Evolutionary conservation across 2,329 filamentous ascomycete species (phyloP).

Genomic region (Xylariaceae sp.): DNA sequence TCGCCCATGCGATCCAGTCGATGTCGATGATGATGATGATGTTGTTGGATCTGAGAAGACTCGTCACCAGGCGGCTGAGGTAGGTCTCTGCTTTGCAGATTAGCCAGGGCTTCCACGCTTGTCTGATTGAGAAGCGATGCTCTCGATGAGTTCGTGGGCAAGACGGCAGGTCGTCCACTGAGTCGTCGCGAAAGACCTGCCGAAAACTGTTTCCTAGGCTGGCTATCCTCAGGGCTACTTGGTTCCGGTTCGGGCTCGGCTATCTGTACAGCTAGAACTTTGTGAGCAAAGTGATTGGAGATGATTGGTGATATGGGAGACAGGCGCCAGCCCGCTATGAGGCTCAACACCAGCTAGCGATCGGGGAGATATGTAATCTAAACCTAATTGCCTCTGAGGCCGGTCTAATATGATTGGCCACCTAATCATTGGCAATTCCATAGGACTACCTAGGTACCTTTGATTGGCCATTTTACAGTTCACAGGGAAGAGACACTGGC

Average conservation of each 20-base stretch:
- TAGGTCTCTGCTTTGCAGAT: conserved; percentile 23
- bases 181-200: conserved; percentile 41
- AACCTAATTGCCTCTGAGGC: no score
- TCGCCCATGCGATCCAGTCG: conserved; percentile 40
- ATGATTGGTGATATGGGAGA: neutral
- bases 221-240: conserved; percentile 32
- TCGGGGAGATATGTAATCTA: no score
- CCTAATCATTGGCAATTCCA: no score
- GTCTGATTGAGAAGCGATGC: conserved; percentile 40
- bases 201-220: conserved; percentile 42
- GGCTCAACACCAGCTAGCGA: no score
- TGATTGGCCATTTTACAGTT: neutral
- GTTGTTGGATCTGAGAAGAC: conserved; percentile 16
- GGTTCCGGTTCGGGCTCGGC: conserved; percentile 44
- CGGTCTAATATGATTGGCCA: no score
- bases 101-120: conserved; percentile 32
- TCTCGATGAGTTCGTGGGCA: conserved; percentile 39
- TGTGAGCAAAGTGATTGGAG: neutral
- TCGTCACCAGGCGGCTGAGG: conserved; percentile 25
- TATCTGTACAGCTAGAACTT: conserved; percentile 51
- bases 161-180: conserved; percentile 38
- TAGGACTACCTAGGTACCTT: neutral
- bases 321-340: no score
- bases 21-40: conserved; percentile 30
- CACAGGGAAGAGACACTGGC: neutral